These are phyloP conservation scores for Ceratonia siliqua DNA, from an alignment of 306 rosid species.

Conservation along the genomic window DNA sequence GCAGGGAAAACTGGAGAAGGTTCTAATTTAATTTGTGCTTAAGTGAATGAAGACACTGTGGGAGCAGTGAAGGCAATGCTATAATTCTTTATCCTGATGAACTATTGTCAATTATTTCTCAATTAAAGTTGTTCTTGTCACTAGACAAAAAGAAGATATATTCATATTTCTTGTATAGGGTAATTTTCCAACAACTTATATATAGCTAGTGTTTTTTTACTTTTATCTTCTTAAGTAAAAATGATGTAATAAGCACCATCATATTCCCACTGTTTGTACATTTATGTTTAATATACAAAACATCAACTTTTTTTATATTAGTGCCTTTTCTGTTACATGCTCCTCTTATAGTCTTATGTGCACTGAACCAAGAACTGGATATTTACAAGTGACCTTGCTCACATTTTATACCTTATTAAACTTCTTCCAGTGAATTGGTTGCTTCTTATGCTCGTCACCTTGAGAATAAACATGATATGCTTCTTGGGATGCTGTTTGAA, in stretches of 20 bases:
- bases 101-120: neutral
- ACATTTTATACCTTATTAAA: neutral
- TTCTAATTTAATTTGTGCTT: neutral
- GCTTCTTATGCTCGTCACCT: constrained; percentile 88
- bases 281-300: neutral
- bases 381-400: constrained; percentile 2
- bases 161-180: neutral
- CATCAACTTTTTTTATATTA: neutral
- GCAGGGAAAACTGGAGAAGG: neutral
- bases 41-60: neutral
- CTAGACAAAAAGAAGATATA: neutral
- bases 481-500: constrained; percentile 88
- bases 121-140: neutral
- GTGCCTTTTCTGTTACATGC: neutral
- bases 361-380: constrained; percentile 14
- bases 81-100: neutral
- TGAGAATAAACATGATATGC: constrained; percentile 89
- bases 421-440: constrained; percentile 67
- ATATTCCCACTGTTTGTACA: neutral
- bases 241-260: neutral
- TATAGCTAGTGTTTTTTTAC: neutral
- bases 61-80: neutral
- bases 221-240: neutral
- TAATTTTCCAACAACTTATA: neutral
- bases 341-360: neutral